Base-by-base conservation (phyloP, 139 green algal genomes). In the Haematococcus sp. region DNA sequence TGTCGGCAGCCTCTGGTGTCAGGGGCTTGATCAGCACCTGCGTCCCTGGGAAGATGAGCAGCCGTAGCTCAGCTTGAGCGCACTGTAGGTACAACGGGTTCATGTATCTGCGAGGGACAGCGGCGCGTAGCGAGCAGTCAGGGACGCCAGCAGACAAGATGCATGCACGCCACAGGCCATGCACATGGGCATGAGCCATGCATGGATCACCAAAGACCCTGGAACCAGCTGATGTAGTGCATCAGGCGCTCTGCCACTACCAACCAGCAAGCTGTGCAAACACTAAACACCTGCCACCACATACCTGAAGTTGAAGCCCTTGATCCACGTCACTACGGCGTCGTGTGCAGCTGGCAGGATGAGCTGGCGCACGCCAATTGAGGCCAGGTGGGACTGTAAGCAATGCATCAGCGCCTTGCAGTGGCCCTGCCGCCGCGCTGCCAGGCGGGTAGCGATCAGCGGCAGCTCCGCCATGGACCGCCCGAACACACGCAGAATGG, bases 381-480 rank as follows among this genome's bases (percentile, higher is more conserved):
- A 17, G 1, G 76, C 25, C 54, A 86, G 76, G 34, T 33, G 30
- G 7, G 11, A 7, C 40, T 49, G 40, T 11, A 49, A 7, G 11
- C 7, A 49, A 11, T 49, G 40, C 40, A 49, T 49, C 7, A 49
- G 40, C 74, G 91, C 86, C 15, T 86, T 72, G 13, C 83, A 87
- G 75, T 95, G 91, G 63, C 91, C 92, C 81, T 91, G 85, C 25
- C 93, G 79, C 51, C 93, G 79, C 19, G 86, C 86, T 25, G 82
- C 76, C n/a, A 64, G 63, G 28, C 79, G 77, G 0, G 94, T 98
- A 22, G 93, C 94, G 2, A 98, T 87, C 16, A 98, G 87, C 19
- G 93, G 92, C 77, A 98, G 78, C 87, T 98, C 92, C 4, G 93
- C 93, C 63, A 95, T 68, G 64, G 86, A 76, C 0, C 66, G 35